Evolutionary conservation across 2,329 filamentous ascomycete genomes (phyloP).

Genomic region (Aspergillus sp.): DNA sequence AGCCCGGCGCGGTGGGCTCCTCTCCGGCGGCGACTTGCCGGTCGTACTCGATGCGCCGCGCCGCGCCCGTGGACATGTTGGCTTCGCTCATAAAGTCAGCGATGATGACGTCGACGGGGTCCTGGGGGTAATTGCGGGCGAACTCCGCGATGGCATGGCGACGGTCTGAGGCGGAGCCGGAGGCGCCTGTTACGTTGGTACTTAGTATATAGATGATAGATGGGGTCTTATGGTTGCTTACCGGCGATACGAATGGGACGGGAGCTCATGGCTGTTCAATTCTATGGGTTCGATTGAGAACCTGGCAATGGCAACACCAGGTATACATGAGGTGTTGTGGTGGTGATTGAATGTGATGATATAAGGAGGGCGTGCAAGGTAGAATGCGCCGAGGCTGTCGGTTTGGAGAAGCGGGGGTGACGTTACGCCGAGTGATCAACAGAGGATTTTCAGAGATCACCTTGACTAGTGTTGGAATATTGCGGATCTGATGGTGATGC

Average conservation of each 20-base stretch:
- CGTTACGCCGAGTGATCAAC: too few relatives aligned
- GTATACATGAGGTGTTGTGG: too few relatives aligned
- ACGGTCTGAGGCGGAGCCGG: constrained; percentile 46
- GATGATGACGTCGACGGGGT: constrained; percentile 48
- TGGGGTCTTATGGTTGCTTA: constrained; percentile 9
- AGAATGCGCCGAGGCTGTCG: constrained; percentile 9
- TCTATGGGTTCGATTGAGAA: not conserved
- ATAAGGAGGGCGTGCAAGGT: not conserved
- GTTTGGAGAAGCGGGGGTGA: constrained; percentile 14
- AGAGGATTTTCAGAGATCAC: too few relatives aligned
- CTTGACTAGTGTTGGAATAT: too few relatives aligned
- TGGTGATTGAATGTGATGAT: not conserved
- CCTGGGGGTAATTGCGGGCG: constrained; percentile 39
- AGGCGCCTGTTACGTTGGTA: constrained; percentile 33
- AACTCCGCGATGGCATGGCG: constrained; percentile 45
- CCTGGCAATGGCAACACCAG: not conserved
- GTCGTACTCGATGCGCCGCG: constrained; percentile 37
- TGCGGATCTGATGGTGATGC: too few relatives aligned
- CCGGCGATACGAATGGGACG: constrained; percentile 29
- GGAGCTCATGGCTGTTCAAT: constrained; percentile 12
- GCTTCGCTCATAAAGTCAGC: constrained; percentile 50
- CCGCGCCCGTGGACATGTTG: constrained; percentile 49
- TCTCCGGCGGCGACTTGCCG: constrained; percentile 5
- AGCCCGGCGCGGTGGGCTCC: constrained; percentile 37
- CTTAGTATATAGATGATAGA: not conserved